Conservation (phyloP, 352 stramenopile genomes). For the Globisporangium irregulare region DNA sequence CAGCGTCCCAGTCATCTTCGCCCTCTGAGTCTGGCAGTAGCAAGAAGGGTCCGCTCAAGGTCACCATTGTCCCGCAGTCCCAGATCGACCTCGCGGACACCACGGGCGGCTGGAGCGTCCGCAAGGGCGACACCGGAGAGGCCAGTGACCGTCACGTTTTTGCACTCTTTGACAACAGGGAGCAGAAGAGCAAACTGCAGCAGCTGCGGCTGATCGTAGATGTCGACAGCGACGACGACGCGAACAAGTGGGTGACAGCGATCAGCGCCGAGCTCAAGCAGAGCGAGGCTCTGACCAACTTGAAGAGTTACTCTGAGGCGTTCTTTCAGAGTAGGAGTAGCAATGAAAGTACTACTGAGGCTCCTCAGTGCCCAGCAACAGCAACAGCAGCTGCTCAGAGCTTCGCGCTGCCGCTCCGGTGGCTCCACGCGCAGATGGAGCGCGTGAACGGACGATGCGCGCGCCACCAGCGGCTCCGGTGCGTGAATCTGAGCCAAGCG, state of each 20-base stretch:
- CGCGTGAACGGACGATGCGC: slow-evolving; percentile 25
- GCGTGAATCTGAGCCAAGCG: slow-evolving; percentile 50
- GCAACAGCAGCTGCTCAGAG: slow-evolving; percentile 1
- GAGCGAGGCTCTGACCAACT: slow-evolving; percentile 15
- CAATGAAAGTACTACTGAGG: neutral
- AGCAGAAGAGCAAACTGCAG: slow-evolving; percentile 23
- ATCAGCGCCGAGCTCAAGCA: slow-evolving; percentile 46
- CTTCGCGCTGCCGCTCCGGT: slow-evolving; percentile 41
- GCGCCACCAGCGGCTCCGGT: slow-evolving; percentile 40
- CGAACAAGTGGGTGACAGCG: slow-evolving; percentile 36
- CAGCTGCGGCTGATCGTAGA: slow-evolving; percentile 49
- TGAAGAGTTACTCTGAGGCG: neutral
- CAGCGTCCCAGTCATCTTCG: neutral
- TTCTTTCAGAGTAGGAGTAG: neutral
- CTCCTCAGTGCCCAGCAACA: no score
- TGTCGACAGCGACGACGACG: slow-evolving; percentile 35
- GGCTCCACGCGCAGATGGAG: slow-evolving; percentile 55
- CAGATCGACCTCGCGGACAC: slow-evolving; percentile 38
- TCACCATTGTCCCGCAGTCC: slow-evolving; percentile 30
- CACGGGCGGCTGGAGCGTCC: slow-evolving; percentile 43
- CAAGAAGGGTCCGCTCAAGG: slow-evolving; percentile 23
- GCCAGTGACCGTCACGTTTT: slow-evolving; percentile 46
- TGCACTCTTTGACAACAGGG: slow-evolving; percentile 41
- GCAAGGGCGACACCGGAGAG: slow-evolving; percentile 29
- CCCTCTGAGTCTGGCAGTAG: no score